phyloP scores from a whole-genome alignment of 495 filamentous ascomycete genomes.

The Trichoderma parareesei region DNA sequence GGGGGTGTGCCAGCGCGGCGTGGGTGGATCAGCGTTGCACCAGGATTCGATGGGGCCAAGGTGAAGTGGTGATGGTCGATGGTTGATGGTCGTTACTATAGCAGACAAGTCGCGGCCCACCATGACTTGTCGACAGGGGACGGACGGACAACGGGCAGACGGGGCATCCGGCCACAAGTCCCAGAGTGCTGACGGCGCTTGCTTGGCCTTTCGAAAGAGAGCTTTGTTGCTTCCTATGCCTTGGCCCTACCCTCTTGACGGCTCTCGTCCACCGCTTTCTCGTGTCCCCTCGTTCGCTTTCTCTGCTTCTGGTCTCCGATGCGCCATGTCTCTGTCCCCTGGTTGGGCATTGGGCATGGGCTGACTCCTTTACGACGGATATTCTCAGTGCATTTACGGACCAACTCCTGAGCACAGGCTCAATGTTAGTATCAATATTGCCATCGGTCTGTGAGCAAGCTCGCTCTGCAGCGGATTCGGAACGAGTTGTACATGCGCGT shows the following conservation, averaged over 20 bases:
- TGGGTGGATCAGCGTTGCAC: slow-evolving; percentile 9
- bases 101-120: slow-evolving; percentile 2
- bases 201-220: neutral
- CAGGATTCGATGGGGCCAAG: slow-evolving; percentile 8
- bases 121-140: slow-evolving; percentile 7
- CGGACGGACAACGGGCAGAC: slow-evolving; percentile 9
- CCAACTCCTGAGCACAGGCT: neutral
- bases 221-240: neutral
- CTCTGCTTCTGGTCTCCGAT: neutral
- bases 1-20: slow-evolving; percentile 9
- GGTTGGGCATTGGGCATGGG: neutral
- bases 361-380: neutral
- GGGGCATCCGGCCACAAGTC: slow-evolving; percentile 8
- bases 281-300: neutral
- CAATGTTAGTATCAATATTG: neutral
- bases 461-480: neutral
- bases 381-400: neutral
- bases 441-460: neutral
- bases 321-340: neutral
- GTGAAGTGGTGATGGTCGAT: slow-evolving; percentile 9
- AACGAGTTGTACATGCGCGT: neutral
- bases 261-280: neutral
- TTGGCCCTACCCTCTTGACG: neutral
- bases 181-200: slow-evolving; percentile 10
- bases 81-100: slow-evolving; percentile 8